Base-by-base conservation (phyloP, 768 basidiomycete genomes). In the Cystofilobasidium capitatum region DNA sequence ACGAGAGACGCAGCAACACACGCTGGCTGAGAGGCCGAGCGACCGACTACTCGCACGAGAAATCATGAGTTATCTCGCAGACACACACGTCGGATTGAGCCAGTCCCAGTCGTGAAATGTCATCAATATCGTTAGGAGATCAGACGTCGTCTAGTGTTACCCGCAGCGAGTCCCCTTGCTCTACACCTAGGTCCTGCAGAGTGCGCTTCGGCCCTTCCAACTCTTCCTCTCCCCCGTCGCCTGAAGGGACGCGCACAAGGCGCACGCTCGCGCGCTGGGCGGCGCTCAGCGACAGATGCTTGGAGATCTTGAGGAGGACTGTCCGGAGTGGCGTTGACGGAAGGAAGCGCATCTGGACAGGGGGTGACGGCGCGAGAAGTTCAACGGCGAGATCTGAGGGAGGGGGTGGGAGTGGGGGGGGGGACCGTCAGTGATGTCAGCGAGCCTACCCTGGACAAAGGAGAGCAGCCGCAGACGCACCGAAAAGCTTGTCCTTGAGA, bases 321-420 rank as follows among this genome's bases (percentile, higher is more conserved):
- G 42, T 60, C 20, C 65, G 58, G 12, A 66, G 58, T 5, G 65
- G 45, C 58, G 58, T 66, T 16, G 58, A 49, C 7, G 65, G 65
- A 6, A 66, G 65, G 17, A 66, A 39, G 1, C 58, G 65, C 7
- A 66, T 42, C 4, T n/a, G 0, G 36, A 66, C 29, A 3, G 65
- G 36, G 1, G 44, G 13, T 9, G 58, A 42, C 13, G 65, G 39
- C 2, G 65, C 4, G 0, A 58, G 40, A 12, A 44, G 31, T 10
- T 49, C 35, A 16, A 66, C 33, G 1, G 44, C 45, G 29, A 66
- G n/a, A 35, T 60, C 65, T 66, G 55, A 13, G 24, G 24, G 36
- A 2, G 17, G 33, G 29, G 24, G 47, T 8, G 8, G 47, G 3
- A 49, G 47, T n/a, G 10, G 22, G 4, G 13, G 6, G 37, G 36